A percentile compares a stretch with the other conserved stretches of the same genome.
Evolutionary conservation across 441 rosid genomes (phyloP).

Genomic region (Arabidopsis hybrid): DNA sequence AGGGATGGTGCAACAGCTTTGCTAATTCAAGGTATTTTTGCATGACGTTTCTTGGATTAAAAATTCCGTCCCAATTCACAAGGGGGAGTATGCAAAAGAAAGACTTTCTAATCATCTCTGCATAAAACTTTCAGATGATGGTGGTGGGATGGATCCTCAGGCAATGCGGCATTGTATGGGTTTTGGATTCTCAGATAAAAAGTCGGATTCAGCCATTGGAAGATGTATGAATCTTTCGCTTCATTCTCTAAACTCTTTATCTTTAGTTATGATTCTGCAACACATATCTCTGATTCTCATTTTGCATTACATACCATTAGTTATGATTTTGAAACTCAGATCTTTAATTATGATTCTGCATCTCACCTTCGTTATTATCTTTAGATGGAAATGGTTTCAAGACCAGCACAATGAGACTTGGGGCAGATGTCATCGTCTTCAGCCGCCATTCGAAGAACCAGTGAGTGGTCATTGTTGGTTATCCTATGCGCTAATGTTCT

Average conservation of each 20-base stretch:
- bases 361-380: slow-evolving; percentile 46
- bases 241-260: slow-evolving; percentile 23
- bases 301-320: slow-evolving; percentile 23
- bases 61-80: slow-evolving; percentile 17
- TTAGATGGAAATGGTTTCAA: slow-evolving; percentile 99
- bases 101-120: slow-evolving; percentile 30
- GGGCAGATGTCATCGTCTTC: slow-evolving; percentile 95
- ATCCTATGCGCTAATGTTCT: slow-evolving; percentile 18
- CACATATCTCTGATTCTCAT: slow-evolving; percentile 26
- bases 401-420: slow-evolving; percentile 99
- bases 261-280: slow-evolving; percentile 29
- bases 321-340: slow-evolving; percentile 13
- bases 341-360: slow-evolving; percentile 30
- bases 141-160: slow-evolving; percentile 96
- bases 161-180: slow-evolving; percentile 90
- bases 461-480: slow-evolving; percentile 52
- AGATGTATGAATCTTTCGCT: slow-evolving; percentile 60
- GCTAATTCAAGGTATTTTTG: slow-evolving; percentile 75
- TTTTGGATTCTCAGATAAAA: slow-evolving; percentile 95
- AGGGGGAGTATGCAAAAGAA: slow-evolving; percentile 5
- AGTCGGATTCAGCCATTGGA: slow-evolving; percentile 78
- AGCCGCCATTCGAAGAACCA: slow-evolving; percentile 70
- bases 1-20: slow-evolving; percentile 78
- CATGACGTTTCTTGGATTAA: slow-evolving; percentile 22
- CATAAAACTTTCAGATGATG: slow-evolving; percentile 69